Evolutionary conservation across 2,329 filamentous ascomycete species (phyloP), one percentile per base, ranked within the genome.

Genomic region (Calonectria pseudoturangicola): DNA sequence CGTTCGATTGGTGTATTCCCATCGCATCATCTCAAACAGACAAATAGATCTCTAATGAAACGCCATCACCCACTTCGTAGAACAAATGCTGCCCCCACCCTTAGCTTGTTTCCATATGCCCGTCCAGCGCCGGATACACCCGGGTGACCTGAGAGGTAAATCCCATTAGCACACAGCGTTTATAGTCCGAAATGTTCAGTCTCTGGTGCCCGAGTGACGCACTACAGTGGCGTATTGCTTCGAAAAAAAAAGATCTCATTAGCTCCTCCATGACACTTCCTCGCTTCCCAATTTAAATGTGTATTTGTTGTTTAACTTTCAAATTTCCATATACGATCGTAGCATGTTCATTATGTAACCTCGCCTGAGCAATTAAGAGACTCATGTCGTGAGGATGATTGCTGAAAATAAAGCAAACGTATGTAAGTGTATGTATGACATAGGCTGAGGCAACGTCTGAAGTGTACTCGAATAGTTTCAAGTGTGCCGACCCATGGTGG

Each of bases 311-410:
- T 64, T 51, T 50, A 45, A 36, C 47, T 48, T 48, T 48, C 30
- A 54, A 50, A 33, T 47, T 47, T 58, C 62, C 70, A 47, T 36
- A 54, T 41, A 36, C 50, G 43, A 45, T 72, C 65, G 27, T 65
- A 56, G 65, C 63, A 43, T 51, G 30, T 69, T 62, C 66, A 72
- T 72, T 69, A 70, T 51, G 50, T 56, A 43, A 56, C 65, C 25
- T 45, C 39, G 48, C 65, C 56, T 41, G 41, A 47, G 25, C 45
- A 28, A 68, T 50, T 58, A 64, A 50, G 41, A 50, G 36, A 27
- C 27, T 45, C 51, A 58, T 54, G 69, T 72, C 56, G 64, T 64
- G 18, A 65, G 25, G 54, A 25, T 65, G 21, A 47, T 72, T 67
- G 47, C 65, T 43, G 27, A 27, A 62, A 62, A 33, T 41, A 60